Percentiles rank a stretch among this genome's conserved stretches.
Evolutionary conservation across 2,329 filamentous ascomycete genomes (phyloP).

Genomic region (Phialophora verrucosa): DNA sequence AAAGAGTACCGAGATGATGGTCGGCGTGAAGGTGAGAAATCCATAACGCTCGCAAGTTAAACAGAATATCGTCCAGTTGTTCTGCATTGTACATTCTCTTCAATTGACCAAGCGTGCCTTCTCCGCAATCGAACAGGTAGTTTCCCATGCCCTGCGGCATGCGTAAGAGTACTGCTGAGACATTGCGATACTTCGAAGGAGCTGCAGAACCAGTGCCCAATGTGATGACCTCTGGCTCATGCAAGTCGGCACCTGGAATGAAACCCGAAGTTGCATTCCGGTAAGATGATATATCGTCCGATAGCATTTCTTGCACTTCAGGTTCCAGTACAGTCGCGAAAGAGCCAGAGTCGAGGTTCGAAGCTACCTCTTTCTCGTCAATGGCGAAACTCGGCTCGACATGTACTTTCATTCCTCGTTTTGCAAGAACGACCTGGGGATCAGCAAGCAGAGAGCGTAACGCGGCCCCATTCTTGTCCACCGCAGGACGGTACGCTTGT

Average conservation of each 20-base stretch:
- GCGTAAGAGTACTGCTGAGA: conserved; percentile 83
- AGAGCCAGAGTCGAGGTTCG: conserved; percentile 40
- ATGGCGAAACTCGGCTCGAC: conserved; percentile 54
- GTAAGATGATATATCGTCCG: conserved; percentile 17
- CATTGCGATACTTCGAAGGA: conserved; percentile 93
- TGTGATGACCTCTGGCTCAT: conserved; percentile 80
- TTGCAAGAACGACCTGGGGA: conserved; percentile 42
- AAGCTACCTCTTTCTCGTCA: conserved; percentile 43
- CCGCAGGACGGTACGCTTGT: conserved; percentile 17
- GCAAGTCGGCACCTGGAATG: conserved; percentile 70
- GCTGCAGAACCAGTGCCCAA: conserved; percentile 89
- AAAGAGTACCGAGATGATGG: conserved; percentile 86
- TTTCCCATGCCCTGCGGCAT: conserved; percentile 79
- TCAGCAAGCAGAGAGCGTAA: background rate
- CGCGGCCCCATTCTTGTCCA: background rate
- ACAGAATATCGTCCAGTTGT: conserved; percentile 73
- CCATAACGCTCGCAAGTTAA: conserved; percentile 80
- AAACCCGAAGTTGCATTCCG: conserved; percentile 41
- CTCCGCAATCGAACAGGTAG: conserved; percentile 89
- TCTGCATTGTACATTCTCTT: conserved; percentile 71
- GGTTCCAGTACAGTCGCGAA: conserved; percentile 35
- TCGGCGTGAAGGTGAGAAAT: conserved; percentile 97
- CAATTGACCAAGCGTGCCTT: conserved; percentile 89
- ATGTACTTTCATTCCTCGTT: conserved; percentile 51
- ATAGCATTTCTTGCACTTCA: conserved; percentile 41